These are phyloP conservation scores for Trichosporon sp. DNA, from an alignment of 1,284 basidiomycete species.

Conservation along the genomic window DNA sequence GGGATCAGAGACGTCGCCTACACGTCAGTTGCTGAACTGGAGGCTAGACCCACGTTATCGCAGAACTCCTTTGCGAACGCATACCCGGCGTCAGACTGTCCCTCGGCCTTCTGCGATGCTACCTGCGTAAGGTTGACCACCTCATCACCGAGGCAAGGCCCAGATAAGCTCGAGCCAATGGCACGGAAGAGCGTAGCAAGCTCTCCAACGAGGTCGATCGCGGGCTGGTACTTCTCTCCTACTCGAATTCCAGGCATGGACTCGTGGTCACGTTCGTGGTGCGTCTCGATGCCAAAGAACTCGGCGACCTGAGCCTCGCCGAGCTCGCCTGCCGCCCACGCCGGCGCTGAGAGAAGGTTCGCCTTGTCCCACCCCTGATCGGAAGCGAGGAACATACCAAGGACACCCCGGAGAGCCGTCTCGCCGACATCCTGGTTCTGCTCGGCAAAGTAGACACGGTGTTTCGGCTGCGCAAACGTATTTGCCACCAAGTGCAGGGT, in stretches of 20 bases:
- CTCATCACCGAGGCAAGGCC: constrained; percentile 40
- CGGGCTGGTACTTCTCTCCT: constrained; percentile 39
- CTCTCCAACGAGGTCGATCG: constrained; percentile 29
- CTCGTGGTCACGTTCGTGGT: constrained; percentile 44
- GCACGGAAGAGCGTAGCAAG: constrained; percentile 32
- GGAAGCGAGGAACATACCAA: constrained; percentile 44
- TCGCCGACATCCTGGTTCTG: constrained; percentile 31
- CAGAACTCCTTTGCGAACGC: constrained; percentile 35
- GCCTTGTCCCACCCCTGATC: constrained; percentile 35
- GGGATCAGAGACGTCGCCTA: constrained; percentile 29
- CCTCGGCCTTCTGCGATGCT: constrained; percentile 19
- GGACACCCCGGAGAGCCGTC: constrained; percentile 38
- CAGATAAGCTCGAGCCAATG: constrained; percentile 30
- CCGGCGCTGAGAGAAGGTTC: constrained; percentile 35
- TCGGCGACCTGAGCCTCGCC: constrained; percentile 36
- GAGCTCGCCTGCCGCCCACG: constrained; percentile 35
- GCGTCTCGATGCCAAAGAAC: constrained; percentile 40
- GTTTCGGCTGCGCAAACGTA: constrained; percentile 32
- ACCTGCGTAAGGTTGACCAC: constrained; percentile 27
- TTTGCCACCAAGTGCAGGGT: constrained; percentile 37
- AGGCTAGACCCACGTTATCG: constrained; percentile 29
- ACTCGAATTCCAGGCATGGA: constrained; percentile 40
- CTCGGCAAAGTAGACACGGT: constrained; percentile 36
- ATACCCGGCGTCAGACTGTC: constrained; percentile 21
- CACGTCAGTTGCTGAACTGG: neutral